phyloP scores from a whole-genome alignment of 2,329 filamentous ascomycete species.

The Paramyrothecium roridum region DNA sequence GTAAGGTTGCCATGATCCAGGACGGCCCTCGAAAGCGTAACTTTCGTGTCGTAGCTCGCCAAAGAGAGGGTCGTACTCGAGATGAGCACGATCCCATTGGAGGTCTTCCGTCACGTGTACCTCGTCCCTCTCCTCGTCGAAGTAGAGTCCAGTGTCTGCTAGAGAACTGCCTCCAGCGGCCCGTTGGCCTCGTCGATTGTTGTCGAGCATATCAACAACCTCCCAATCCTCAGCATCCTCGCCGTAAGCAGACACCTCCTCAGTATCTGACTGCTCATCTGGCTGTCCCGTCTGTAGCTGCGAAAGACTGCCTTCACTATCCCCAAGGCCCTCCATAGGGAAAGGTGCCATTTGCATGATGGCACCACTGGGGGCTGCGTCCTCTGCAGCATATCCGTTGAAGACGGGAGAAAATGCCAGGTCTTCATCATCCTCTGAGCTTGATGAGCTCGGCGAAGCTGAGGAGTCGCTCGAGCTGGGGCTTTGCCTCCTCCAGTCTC shows the following conservation, averaged over 20 bases:
- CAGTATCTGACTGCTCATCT: not conserved
- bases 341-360: not conserved
- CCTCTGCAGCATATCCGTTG: not conserved
- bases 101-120: not conserved
- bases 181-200: not conserved
- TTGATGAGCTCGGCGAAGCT: no score
- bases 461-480: no score
- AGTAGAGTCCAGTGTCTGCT: not conserved
- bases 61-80: not conserved
- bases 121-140: not conserved
- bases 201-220: not conserved
- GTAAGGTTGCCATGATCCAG: not conserved
- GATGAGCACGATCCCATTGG: not conserved
- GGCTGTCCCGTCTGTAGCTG: not conserved
- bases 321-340: not conserved
- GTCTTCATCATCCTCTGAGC: not conserved
- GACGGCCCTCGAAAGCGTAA: not conserved
- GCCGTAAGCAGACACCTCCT: not conserved
- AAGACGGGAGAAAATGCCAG: not conserved
- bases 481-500: no score
- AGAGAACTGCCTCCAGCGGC: no score
- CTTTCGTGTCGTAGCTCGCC: not conserved
- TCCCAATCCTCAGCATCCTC: not conserved
- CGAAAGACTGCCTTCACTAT: not conserved
- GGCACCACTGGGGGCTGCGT: not conserved